These are phyloP conservation scores for Suhomyces prunicola DNA, from an alignment of 805 yeast genomes.

Conservation along the genomic window DNA sequence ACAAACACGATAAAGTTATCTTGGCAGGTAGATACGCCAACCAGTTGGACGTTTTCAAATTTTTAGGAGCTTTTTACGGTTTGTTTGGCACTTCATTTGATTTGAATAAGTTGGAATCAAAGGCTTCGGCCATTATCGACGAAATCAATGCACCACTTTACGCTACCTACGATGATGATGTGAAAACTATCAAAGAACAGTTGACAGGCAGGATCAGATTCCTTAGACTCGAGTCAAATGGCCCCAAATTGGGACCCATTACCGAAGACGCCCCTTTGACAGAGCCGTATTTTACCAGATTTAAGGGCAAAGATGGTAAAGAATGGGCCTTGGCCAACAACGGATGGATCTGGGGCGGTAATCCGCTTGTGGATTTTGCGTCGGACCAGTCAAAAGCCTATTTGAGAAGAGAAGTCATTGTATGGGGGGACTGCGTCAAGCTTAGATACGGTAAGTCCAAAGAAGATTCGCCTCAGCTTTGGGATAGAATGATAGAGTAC, in stretches of 20 bases:
- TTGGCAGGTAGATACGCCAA: slow-evolving; percentile 53
- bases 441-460: slow-evolving; percentile 77
- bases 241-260: slow-evolving; percentile 75
- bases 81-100: background rate
- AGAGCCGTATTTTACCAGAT: slow-evolving; percentile 85
- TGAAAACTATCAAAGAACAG: slow-evolving; percentile 61
- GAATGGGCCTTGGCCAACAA: slow-evolving; percentile 82
- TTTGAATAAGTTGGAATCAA: slow-evolving; percentile 28
- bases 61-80: slow-evolving; percentile 43
- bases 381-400: slow-evolving; percentile 75
- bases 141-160: slow-evolving; percentile 76
- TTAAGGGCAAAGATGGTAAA: slow-evolving; percentile 49
- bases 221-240: slow-evolving; percentile 72
- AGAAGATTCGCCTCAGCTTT: slow-evolving; percentile 81
- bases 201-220: slow-evolving; percentile 73
- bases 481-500: slow-evolving; percentile 85
- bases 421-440: slow-evolving; percentile 98
- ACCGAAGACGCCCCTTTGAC: slow-evolving; percentile 54
- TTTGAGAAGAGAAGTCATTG: slow-evolving; percentile 85
- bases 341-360: slow-evolving; percentile 99
- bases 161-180: slow-evolving; percentile 71
- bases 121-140: slow-evolving; percentile 59
- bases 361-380: slow-evolving; percentile 92
- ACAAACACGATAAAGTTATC: slow-evolving; percentile 39
- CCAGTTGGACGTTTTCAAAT: slow-evolving; percentile 45